Percentiles rank a stretch among this genome's conserved stretches.
phyloP scores from a whole-genome alignment of 2,329 filamentous ascomycete genomes.

The Colletotrichum higginsianum region DNA sequence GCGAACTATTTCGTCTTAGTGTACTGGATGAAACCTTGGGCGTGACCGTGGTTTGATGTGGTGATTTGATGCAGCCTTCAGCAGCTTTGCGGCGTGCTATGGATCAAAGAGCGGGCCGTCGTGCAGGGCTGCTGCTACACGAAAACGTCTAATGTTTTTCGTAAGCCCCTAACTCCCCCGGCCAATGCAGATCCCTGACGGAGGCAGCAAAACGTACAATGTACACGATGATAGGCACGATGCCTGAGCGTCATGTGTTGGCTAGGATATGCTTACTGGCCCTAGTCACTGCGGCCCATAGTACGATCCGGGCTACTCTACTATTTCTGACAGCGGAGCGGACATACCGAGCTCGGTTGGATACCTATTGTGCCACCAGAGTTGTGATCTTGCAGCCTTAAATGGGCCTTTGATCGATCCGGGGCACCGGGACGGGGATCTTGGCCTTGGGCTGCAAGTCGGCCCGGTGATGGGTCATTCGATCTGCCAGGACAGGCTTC shows the following conservation, averaged over 20 bases:
- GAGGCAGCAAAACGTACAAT: neutral
- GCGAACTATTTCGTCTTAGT: neutral
- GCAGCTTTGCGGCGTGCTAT: neutral
- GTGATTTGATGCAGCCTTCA: conserved; percentile 14
- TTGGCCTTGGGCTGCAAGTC: neutral
- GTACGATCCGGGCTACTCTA: neutral
- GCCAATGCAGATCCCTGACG: neutral
- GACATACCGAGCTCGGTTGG: neutral
- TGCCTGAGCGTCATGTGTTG: neutral
- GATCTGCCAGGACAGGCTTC: neutral
- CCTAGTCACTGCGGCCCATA: neutral
- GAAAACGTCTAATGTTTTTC: neutral
- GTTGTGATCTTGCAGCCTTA: neutral
- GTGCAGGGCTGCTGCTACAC: conserved; percentile 16
- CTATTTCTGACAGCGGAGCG: no score
- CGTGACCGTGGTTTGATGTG: conserved; percentile 13
- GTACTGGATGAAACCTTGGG: neutral
- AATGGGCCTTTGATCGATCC: neutral
- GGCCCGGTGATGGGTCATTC: neutral
- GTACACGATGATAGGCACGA: neutral
- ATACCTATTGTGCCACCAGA: neutral
- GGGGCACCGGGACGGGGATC: neutral
- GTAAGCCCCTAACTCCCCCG: neutral
- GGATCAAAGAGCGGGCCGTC: conserved; percentile 10
- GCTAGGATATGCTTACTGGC: neutral